phyloP scores from a whole-genome alignment of 768 basidiomycete species.

The Tremella yokohamensis region DNA sequence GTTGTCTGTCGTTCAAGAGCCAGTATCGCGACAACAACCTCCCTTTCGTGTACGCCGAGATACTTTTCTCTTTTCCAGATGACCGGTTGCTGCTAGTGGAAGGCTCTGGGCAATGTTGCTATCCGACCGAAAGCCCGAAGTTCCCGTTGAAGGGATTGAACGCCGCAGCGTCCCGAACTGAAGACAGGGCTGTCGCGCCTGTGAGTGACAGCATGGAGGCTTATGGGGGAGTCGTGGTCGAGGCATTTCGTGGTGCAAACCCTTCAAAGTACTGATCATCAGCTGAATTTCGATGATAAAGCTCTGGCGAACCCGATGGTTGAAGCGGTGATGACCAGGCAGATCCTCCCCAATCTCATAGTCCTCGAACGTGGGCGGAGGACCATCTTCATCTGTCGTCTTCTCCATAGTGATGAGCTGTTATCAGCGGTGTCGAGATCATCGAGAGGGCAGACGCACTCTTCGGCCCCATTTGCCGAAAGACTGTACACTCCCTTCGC shows the following conservation, averaged over 20 bases:
- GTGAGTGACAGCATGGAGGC: no score
- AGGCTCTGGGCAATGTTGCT: no score
- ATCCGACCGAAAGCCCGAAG: no score
- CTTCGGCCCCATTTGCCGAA: slow-evolving; percentile 94
- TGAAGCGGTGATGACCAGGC: slow-evolving; percentile 85
- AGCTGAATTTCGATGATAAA: background rate
- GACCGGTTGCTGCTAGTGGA: no score
- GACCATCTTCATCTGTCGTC: slow-evolving; percentile 35
- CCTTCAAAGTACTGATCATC: slow-evolving; percentile 13
- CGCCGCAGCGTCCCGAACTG: no score
- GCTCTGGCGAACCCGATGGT: slow-evolving; percentile 58
- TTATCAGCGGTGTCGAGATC: slow-evolving; percentile 1
- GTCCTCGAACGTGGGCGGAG: slow-evolving; percentile 31
- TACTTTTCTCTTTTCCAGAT: no score
- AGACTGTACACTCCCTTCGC: slow-evolving; percentile 67
- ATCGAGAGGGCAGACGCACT: slow-evolving; percentile 55
- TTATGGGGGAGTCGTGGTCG: background rate
- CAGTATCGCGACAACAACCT: no score
- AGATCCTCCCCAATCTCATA: slow-evolving; percentile 24
- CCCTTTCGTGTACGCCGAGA: no score
- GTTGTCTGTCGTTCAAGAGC: no score
- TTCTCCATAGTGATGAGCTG: slow-evolving; percentile 91
- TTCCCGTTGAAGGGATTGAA: no score
- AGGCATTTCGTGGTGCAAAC: slow-evolving; percentile 10
- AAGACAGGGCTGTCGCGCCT: no score